Evolutionary conservation across 345 rosid species (phyloP).

Genomic region (Aquilaria sinensis): DNA sequence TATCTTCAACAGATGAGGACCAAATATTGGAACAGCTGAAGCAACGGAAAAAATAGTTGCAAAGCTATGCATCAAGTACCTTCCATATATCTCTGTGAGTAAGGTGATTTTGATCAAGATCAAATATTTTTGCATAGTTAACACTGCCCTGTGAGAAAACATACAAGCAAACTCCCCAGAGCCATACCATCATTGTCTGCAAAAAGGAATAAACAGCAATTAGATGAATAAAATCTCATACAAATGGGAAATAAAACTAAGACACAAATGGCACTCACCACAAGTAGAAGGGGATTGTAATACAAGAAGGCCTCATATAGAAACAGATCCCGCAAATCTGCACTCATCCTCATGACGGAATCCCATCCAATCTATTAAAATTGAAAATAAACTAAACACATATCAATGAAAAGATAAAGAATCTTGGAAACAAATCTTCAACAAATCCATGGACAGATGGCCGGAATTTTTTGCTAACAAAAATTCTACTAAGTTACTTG

Average conservation of each 20-base stretch:
- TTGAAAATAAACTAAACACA: background rate
- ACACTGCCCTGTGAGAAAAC: constrained; percentile 80
- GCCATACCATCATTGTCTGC: constrained; percentile 68
- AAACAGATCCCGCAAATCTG: constrained; percentile 68
- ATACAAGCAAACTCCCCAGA: constrained; percentile 95
- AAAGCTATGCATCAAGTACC: constrained; percentile 32
- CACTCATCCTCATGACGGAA: constrained; percentile 97
- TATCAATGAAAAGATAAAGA: background rate
- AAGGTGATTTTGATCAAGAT: constrained; percentile 85
- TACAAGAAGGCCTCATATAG: constrained; percentile 89
- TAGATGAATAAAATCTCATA: constrained; percentile 1
- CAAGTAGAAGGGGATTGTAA: constrained; percentile 93
- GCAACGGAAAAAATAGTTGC: background rate
- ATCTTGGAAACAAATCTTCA: background rate
- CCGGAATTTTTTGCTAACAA: background rate
- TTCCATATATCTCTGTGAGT: constrained; percentile 90
- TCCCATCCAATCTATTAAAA: constrained; percentile 77
- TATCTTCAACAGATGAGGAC: background rate
- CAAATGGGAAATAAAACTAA: constrained; percentile 4
- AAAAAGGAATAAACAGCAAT: constrained; percentile 13
- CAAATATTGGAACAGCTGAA: constrained; percentile 1
- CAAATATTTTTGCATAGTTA: constrained; percentile 71
- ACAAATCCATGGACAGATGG: background rate
- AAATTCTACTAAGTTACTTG: constrained; percentile 19
- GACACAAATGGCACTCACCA: constrained; percentile 43